These are phyloP conservation scores for Saccharomyces hybrid DNA, from an alignment of 1,139 yeast species.

Conservation along the genomic window DNA sequence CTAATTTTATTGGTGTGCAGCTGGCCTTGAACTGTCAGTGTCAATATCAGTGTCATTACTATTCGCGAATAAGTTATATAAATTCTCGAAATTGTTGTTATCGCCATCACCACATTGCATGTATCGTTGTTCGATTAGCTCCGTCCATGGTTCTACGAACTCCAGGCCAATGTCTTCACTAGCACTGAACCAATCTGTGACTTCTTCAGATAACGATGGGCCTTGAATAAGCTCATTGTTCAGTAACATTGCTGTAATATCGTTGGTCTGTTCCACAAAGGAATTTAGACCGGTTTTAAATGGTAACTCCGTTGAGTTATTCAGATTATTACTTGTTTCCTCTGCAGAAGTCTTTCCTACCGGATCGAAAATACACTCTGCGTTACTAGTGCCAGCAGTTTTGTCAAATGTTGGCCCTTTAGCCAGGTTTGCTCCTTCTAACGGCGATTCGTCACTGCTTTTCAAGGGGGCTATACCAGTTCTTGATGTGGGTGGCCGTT, in stretches of 20 bases:
- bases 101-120: conserved; percentile 12
- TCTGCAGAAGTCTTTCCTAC: not conserved
- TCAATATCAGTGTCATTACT: not conserved
- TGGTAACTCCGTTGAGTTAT: not conserved
- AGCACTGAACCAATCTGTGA: conserved; percentile 65
- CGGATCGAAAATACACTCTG: not conserved
- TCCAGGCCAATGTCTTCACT: conserved; percentile 66
- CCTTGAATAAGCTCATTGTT: not conserved
- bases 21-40: not conserved
- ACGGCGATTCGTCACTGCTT: not conserved
- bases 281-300: not conserved
- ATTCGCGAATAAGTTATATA: conserved; percentile 5
- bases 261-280: not conserved
- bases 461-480: not conserved
- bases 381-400: not conserved
- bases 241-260: not conserved
- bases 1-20: not conserved
- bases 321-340: not conserved
- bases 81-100: conserved; percentile 9
- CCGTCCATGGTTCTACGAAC: conserved; percentile 85
- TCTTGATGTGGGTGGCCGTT: not conserved
- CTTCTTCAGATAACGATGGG: conserved; percentile 33
- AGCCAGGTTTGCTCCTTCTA: not conserved
- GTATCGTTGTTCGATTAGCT: conserved; percentile 59
- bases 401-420: not conserved